Evolutionary conservation across 1,139 yeast species (phyloP), one percentile per base, ranked within the genome.

Genomic region (Geotrichum restrictum): DNA sequence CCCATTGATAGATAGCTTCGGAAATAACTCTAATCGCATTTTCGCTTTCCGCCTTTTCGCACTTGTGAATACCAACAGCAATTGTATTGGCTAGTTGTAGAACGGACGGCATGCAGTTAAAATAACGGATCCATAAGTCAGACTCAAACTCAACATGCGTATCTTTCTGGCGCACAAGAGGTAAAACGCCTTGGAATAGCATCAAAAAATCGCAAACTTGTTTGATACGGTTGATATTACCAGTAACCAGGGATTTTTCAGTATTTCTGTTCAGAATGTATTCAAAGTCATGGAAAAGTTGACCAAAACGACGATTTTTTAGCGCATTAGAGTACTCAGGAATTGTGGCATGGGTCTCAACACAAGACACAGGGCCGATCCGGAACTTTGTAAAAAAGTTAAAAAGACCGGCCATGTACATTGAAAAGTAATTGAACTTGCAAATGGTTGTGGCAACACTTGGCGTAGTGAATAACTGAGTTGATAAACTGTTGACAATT

Each of bases 61-160:
- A 60, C 33, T 59, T 53, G 16, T 57, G 49, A 29, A 67, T 63
- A 1, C 74, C 72, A n/a, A 60, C 51, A 0, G 76, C 74, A 14
- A 72, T 67, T 27, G 64, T 60, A 14, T 66, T 62, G 2, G 71
- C 71, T 3, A 73, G 65, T 54, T 70, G 70, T 7, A 72, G 60
- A 4, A 72, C 64, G 40, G 65, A 70, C 1, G 75, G 87, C 57
- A 85, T 81, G 32, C 89, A 83, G 59, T 86, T 87, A 68, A 88
- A 88, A 62, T 81, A 88, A 0, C 87, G 80, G 0, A 93, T 83
- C 75, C 93, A 91, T 51, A 86, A 89, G 19, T 88, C 88, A 45
- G 83, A 83, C 64, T 93, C 98, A 64, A 86, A 93, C 64, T 91
- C 97, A 11, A 93, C 88, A 66, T 93, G 98, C 55, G 81, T 82